Evolutionary conservation across 1,139 yeast genomes (phyloP).

Genomic region (Yamadazyma siamensis): DNA sequence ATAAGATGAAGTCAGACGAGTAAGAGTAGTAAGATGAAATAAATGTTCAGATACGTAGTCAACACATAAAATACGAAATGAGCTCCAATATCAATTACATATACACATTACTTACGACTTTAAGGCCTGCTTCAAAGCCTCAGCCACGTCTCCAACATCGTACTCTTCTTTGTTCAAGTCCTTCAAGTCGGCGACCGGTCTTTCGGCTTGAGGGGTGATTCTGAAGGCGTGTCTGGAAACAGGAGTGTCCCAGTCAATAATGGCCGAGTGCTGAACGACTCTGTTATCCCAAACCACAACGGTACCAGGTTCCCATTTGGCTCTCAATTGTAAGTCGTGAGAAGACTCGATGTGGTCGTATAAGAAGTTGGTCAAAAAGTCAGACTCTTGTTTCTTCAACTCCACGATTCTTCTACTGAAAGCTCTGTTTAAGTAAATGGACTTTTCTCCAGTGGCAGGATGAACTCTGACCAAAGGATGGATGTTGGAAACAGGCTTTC

Average conservation of each 20-base stretch:
- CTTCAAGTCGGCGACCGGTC: constrained; percentile 37
- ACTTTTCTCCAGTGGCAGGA: constrained; percentile 54
- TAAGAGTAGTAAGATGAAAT: no score
- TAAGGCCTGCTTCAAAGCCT: constrained; percentile 24
- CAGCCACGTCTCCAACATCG: constrained; percentile 35
- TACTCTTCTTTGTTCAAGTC: constrained; percentile 31
- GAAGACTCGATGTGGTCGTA: constrained; percentile 44
- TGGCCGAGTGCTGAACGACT: constrained; percentile 41
- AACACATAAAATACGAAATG: no score
- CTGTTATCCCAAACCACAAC: constrained; percentile 54
- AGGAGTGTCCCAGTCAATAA: constrained; percentile 41
- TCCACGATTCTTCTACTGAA: constrained; percentile 57
- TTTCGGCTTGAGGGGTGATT: constrained; percentile 47
- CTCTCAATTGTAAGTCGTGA: constrained; percentile 55
- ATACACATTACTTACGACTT: no score
- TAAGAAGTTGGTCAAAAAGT: constrained; percentile 46
- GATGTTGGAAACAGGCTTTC: constrained; percentile 40
- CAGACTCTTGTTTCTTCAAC: constrained; percentile 54
- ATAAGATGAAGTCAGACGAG: no score
- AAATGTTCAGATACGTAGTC: no score
- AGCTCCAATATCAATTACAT: no score
- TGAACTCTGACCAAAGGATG: constrained; percentile 59
- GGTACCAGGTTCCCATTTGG: constrained; percentile 55
- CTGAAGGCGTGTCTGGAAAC: constrained; percentile 43
- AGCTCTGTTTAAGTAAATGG: constrained; percentile 50